Base-by-base conservation (phyloP, 192 early-diverging fungal species). In the Backusella tuberculispora region DNA sequence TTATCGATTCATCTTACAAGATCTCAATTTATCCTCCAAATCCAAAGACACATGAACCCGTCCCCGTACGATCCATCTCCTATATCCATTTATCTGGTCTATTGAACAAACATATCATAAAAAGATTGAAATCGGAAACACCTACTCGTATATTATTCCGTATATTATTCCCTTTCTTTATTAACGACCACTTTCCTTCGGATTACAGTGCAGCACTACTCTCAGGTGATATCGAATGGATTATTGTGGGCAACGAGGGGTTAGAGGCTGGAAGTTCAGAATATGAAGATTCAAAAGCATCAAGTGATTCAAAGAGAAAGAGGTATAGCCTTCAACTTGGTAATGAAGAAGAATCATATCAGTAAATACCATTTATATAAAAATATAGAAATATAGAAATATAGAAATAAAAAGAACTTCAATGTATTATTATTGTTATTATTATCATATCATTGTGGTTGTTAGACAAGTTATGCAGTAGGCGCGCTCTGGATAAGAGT, bases 121-220 rank as follows among this genome's bases (percentile, higher is more conserved):
- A 70, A 40, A 71, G 87, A 65, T 66, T 88, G 70, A 75, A 68
- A 37, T 63, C 42, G 0, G 87, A 86, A 68, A 81, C 74, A 2
- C 81, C 80, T 75, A 53, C 84, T 0, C 82, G 87, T 21, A 80
- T 88, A 29, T 26, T 86, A 12, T 82, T 83, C 29, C 78, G 87
- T 15, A 71, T 88, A 5, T 50, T 84, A 4, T 73, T 84, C 5
- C 87, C 87, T 0, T 88, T 85, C 73, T 85, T 86, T 63, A 41
- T 88, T 38, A 86, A 86, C 45, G 87, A 88, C 46, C 87, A 88
- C 66, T 88, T 88, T 44, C 84, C 87, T 10, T 79, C 79, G n/a
- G 85, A 86, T 29, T 88, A 88, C 67, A 78, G 78, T 40, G 80
- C 81, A 34, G 75, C 79, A 5, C 48, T 88, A 15, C 74, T 80